Evolutionary conservation across 306 rosid species (phyloP).

Genomic region (Dryas alaskensis): DNA sequence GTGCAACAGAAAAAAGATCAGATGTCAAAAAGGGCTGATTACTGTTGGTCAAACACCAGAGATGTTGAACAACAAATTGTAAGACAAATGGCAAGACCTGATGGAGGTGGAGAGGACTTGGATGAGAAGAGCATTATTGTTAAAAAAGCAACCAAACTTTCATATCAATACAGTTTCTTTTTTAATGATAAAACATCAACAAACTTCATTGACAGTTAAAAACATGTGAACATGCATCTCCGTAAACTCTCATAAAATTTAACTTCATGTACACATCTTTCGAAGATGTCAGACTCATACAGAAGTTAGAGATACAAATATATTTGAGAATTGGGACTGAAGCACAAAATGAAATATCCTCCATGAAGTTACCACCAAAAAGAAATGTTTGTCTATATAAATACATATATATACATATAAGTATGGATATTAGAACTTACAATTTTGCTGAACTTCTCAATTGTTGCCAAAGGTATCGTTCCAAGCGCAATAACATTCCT

Average conservation of each 20-base stretch:
- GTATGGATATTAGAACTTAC: constrained; percentile 47
- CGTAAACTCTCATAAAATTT: not conserved
- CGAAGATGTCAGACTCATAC: not conserved
- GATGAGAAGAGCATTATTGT: not conserved
- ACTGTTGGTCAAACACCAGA: not conserved
- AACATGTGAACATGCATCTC: constrained; percentile 2
- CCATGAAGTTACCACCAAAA: not conserved
- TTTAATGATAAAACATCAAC: not conserved
- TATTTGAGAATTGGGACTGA: not conserved
- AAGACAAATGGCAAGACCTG: not conserved
- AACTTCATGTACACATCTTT: not conserved
- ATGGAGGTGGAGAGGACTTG: not conserved
- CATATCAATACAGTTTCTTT: not conserved
- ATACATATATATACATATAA: not conserved
- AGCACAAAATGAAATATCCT: constrained; percentile 1
- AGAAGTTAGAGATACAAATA: not conserved
- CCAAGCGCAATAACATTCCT: constrained; percentile 77
- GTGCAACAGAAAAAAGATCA: not conserved
- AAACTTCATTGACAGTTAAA: not conserved
- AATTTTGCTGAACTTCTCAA: constrained; percentile 79
- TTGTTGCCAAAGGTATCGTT: constrained; percentile 80
- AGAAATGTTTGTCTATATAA: not conserved
- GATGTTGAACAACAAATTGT: not conserved
- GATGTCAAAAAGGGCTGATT: not conserved
- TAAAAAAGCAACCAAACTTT: not conserved